Evolutionary conservation across 2,329 filamentous ascomycete genomes (phyloP).

Genomic region (Nothopassalora personata): DNA sequence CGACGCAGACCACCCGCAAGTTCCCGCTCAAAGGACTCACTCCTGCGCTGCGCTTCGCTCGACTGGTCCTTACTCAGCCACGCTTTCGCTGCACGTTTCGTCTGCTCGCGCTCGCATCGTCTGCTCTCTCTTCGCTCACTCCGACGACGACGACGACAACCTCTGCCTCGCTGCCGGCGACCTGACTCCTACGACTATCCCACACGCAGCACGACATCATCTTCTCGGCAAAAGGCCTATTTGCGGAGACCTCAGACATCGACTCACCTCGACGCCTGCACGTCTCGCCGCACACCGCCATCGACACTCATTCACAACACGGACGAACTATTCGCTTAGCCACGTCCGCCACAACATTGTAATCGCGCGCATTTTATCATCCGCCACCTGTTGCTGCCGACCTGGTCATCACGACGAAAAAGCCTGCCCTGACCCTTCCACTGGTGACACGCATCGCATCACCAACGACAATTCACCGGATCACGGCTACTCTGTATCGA

Average conservation of each 20-base stretch:
- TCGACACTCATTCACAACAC: conserved; percentile 12
- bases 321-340: conserved; percentile 35
- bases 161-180: not conserved
- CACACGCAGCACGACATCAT: not conserved
- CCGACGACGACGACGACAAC: not conserved
- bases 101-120: not conserved
- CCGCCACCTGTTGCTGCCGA: not conserved
- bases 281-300: conserved; percentile 1
- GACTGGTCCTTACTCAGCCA: not conserved
- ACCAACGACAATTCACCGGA: conserved; percentile 3
- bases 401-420: conserved; percentile 1
- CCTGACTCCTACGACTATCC: not conserved
- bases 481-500: not conserved
- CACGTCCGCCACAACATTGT: conserved; percentile 18
- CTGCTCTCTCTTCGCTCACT: not conserved
- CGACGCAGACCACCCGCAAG: not conserved
- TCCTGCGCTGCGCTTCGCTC: not conserved
- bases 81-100: not conserved
- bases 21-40: not conserved
- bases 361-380: conserved; percentile 1
- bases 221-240: not conserved
- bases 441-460: conserved; percentile 5
- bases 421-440: conserved; percentile 4
- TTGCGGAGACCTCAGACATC: not conserved
- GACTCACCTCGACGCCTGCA: conserved; percentile 4